Conservation (phyloP, 306 rosid species). For the Oemleria cerasiformis region DNA sequence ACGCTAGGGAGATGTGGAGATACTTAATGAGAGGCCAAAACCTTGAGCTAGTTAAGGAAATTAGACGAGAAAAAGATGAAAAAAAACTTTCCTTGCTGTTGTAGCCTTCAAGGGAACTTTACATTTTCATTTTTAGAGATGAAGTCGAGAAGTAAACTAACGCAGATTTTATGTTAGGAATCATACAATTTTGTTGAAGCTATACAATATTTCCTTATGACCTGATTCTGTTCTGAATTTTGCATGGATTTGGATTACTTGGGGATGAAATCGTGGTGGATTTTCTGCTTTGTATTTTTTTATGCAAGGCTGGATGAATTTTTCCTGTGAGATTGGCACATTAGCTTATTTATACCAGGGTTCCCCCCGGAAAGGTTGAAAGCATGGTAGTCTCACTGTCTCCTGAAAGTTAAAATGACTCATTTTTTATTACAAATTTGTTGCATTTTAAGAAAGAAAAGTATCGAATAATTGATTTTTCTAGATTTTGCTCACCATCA, state of each 20-base stretch:
- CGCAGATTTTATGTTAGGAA: conserved; percentile 26
- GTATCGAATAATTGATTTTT: too few species aligned
- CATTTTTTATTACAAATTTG: too few species aligned
- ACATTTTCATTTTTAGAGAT: conserved; percentile 17
- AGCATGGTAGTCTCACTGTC: too few species aligned
- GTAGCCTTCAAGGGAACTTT: conserved; percentile 47
- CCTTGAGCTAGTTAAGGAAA: conserved; percentile 34
- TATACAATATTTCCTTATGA: conserved; percentile 2
- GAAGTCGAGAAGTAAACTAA: conserved; percentile 39
- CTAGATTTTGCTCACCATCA: too few species aligned
- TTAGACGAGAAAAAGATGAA: conserved; percentile 38
- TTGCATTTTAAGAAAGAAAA: too few species aligned
- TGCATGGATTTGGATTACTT: background rate
- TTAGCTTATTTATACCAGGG: too few species aligned
- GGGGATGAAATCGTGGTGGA: too few species aligned
- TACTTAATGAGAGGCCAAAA: conserved; percentile 37
- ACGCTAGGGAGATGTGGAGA: conserved; percentile 44
- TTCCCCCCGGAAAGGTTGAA: too few species aligned
- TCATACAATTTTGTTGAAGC: conserved; percentile 28
- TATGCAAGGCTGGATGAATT: too few species aligned
- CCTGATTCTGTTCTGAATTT: background rate
- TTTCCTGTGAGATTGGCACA: too few species aligned
- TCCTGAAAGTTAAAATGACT: too few species aligned
- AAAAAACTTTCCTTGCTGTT: conserved; percentile 37
- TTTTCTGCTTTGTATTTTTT: too few species aligned